These are phyloP conservation scores for Rehmannia glutinosa DNA, from an alignment of 257 asterid species.

Conservation along the genomic window DNA sequence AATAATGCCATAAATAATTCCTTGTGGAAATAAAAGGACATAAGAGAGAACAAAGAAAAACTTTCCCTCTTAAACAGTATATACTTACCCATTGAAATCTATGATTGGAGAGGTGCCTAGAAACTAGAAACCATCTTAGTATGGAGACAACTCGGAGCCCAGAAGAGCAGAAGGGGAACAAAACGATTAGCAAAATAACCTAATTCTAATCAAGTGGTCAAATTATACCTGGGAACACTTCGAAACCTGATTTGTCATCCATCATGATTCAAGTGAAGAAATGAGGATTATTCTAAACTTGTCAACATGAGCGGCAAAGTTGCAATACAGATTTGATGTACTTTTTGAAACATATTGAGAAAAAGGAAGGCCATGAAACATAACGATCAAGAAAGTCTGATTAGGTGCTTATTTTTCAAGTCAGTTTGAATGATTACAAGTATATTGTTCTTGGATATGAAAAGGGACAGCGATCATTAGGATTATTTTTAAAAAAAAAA, in stretches of 20 bases:
- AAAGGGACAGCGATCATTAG: background rate
- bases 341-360: background rate
- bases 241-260: constrained; percentile 29
- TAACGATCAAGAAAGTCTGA: constrained; percentile 5
- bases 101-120: constrained; percentile 36
- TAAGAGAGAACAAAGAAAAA: constrained; percentile 10
- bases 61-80: constrained; percentile 41
- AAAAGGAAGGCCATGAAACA: constrained; percentile 6
- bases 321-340: constrained; percentile 8
- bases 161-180: constrained; percentile 22
- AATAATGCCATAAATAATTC: too few relatives aligned
- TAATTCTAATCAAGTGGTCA: constrained; percentile 19
- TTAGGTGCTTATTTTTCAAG: background rate
- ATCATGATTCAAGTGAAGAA: constrained; percentile 19
- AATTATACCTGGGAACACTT: constrained; percentile 43
- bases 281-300: constrained; percentile 5
- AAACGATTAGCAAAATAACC: constrained; percentile 40
- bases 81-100: constrained; percentile 42
- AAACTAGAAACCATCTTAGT: constrained; percentile 45
- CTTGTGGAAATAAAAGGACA: constrained; percentile 32
- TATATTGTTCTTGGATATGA: background rate
- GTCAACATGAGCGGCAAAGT: constrained; percentile 9
- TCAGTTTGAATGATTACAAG: background rate
- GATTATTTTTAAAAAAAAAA: background rate
- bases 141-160: constrained; percentile 34